Evolutionary conservation across 768 basidiomycete species (phyloP), one percentile per base, ranked within the genome.

Genomic region (Leccinum imitatum): DNA sequence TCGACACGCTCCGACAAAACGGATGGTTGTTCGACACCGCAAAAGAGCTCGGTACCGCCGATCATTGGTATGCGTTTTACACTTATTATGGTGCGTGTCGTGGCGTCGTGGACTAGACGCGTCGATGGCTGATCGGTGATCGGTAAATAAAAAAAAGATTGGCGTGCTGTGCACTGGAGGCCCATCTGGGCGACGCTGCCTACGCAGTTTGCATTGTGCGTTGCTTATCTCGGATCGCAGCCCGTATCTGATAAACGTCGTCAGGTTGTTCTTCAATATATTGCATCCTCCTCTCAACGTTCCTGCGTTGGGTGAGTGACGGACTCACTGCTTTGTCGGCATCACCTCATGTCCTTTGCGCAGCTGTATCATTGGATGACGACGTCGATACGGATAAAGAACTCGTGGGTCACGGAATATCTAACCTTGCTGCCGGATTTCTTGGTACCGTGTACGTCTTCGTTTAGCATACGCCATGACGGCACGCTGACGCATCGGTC

Each of bases 301-400:
- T 9, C 95, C 95, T 7, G 91, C 94, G 7, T 77, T 98, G 13
- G 87, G 93, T 85, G 69, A 58, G 83, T 55, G 7, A 41, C 14
- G 7, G 25, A 8, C 17, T 8, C 17, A 37, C 46, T 21, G 4
- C 23, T 59, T 56, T 37, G 25, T 6, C 0, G 1, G 10, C 8
- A 14, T 52, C 13, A 7, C 9, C 23, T 31, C n/a, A 37, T 19
- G 19, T 19, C 41, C 41, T 44, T 10, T n/a, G 9, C n/a, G 41
- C n/a, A 91, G 91, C 91, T 53, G 91, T 99, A 14, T 96, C 94
- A 14, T 79, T 99, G 30, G 83, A 90, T 63, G 86, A 89, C 66
- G 95, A 98, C 52, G 82, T 97, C 59, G 87, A 97, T 64, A 95
- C 95, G 0, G 88, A 98, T 73, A 87, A 88, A 61, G 96, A 99